Evolutionary conservation across 2,329 filamentous ascomycete genomes (phyloP).

Genomic region (Penicillium sp.): DNA sequence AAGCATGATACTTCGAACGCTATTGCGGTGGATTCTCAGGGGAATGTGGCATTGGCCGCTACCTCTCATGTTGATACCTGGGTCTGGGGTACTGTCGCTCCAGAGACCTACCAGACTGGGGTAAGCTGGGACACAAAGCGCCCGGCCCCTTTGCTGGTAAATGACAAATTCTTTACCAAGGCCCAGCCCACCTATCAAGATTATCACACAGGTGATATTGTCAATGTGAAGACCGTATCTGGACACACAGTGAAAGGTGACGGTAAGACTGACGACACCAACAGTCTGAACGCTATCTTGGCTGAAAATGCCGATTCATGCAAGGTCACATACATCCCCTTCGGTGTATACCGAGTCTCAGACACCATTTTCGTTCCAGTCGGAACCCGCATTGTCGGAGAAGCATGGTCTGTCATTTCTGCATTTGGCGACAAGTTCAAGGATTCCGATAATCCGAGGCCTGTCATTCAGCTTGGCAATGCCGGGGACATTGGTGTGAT

Average conservation of each 20-base stretch:
- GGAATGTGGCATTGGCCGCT: conserved; percentile 18
- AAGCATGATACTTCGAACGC: conserved; percentile 22
- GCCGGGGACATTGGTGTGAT: conserved; percentile 50
- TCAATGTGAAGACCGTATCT: conserved; percentile 48
- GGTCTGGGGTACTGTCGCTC: conserved; percentile 35
- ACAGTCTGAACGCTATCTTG: conserved; percentile 36
- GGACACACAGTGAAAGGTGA: conserved; percentile 45
- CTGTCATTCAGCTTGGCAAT: conserved; percentile 53
- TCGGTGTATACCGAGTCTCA: conserved; percentile 42
- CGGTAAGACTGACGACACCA: conserved; percentile 41
- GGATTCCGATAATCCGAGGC: conserved; percentile 44
- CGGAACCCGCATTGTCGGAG: conserved; percentile 53
- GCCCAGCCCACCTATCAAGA: conserved; percentile 46
- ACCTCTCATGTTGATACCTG: conserved; percentile 29
- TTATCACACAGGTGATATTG: conserved; percentile 41
- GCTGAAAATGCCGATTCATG: conserved; percentile 29
- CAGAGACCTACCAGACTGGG: conserved; percentile 32
- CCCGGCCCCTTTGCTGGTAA: conserved; percentile 31
- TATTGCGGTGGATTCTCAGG: conserved; percentile 30
- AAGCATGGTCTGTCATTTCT: conserved; percentile 54
- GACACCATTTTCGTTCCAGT: conserved; percentile 49
- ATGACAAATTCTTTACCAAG: conserved; percentile 43
- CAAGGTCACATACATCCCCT: conserved; percentile 35
- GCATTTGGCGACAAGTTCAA: conserved; percentile 50
- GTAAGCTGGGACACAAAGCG: conserved; percentile 32